Percentiles rank a stretch among this genome's conserved stretches.
Conservation (phyloP, 805 yeast species). For the Wickerhamiella shivajii region DNA sequence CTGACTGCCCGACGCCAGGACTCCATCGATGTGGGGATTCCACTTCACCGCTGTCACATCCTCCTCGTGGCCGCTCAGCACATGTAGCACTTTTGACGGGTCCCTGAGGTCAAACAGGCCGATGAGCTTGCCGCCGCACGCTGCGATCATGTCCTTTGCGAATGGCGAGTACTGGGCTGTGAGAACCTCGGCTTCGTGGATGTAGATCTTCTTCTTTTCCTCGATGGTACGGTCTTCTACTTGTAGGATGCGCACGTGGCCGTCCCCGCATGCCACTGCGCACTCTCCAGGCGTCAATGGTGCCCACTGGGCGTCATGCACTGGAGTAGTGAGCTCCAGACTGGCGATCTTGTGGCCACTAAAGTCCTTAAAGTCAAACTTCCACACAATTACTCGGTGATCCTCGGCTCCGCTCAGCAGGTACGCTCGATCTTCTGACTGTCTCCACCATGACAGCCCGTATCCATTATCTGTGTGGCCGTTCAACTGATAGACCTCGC, state of each 20-base stretch:
- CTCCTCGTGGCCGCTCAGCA: constrained; percentile 59
- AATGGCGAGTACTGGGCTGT: no score
- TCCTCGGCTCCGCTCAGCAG: constrained; percentile 59
- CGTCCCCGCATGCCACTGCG: constrained; percentile 63
- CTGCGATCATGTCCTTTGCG: constrained; percentile 41
- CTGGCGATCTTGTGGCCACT: background rate
- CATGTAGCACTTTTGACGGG: constrained; percentile 40
- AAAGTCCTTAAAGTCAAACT: constrained; percentile 25
- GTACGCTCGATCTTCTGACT: constrained; percentile 21
- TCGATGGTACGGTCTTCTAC: constrained; percentile 26
- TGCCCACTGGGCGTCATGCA: constrained; percentile 60
- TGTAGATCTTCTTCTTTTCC: no score
- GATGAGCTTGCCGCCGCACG: constrained; percentile 57
- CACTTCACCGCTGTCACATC: constrained; percentile 61
- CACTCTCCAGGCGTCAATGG: constrained; percentile 31
- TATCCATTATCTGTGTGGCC: constrained; percentile 52
- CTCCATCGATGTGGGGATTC: constrained; percentile 63
- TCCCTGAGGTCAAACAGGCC: constrained; percentile 61
- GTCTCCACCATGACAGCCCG: constrained; percentile 55
- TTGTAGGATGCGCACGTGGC: constrained; percentile 46
- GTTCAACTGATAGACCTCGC: background rate
- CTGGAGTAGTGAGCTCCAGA: constrained; percentile 28
- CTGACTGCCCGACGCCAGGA: constrained; percentile 47
- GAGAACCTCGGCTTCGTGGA: no score
- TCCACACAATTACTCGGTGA: constrained; percentile 55